A percentile compares a stretch with the other conserved stretches of the same genome.
Evolutionary conservation across 164 flowering plant species (phyloP).

Genomic region (Magnolia changhungtana): DNA sequence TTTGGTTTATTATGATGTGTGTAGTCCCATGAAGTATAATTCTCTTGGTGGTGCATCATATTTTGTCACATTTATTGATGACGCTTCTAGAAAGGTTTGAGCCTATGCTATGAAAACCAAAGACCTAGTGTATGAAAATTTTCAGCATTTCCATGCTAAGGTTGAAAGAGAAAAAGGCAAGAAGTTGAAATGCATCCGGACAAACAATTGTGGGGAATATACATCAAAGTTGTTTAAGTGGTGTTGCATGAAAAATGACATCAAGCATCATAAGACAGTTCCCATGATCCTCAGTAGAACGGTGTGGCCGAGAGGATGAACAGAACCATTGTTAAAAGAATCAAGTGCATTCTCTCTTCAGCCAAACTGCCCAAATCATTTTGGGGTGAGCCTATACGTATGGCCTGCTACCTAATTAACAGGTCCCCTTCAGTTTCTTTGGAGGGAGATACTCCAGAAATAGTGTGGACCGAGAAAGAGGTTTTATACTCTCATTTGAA

Average conservation of each 20-base stretch:
- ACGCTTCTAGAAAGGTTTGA: background rate
- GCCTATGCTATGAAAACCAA: background rate
- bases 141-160: background rate
- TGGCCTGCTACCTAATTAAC: background rate
- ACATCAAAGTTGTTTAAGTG: background rate
- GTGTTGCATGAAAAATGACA: background rate
- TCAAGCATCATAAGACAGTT: background rate
- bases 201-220: constrained; percentile 1
- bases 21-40: background rate
- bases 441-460: background rate
- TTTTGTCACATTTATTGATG: constrained; percentile 3
- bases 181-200: background rate
- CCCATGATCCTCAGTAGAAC: background rate
- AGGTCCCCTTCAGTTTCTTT: background rate
- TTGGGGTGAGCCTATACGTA: background rate
- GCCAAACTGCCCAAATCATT: background rate
- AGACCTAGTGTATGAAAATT: background rate
- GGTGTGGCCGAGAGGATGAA: background rate
- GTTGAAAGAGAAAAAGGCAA: background rate
- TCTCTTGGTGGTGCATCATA: background rate
- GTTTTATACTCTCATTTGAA: too few species aligned
- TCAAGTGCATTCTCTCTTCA: background rate
- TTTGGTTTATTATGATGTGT: background rate
- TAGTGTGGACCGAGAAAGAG: too few species aligned
- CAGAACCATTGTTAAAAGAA: background rate